Evolutionary conservation across 225 moss, liverwort and hornwort genomes (phyloP), one percentile per base, ranked within the genome.

Genomic region (Climacium dendroides): DNA sequence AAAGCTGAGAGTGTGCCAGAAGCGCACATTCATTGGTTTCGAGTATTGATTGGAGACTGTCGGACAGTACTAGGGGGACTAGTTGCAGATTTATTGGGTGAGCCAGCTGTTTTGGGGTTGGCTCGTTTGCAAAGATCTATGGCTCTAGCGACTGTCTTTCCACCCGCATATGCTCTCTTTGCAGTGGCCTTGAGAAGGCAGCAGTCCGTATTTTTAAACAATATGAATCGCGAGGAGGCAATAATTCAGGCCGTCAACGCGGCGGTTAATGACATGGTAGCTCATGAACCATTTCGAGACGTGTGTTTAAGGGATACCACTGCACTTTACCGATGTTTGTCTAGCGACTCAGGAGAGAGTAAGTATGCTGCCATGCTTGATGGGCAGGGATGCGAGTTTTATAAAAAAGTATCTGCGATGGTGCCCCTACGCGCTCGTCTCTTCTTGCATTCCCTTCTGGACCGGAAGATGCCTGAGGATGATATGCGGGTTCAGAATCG

Each of bases 261-360:
- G 43, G 96, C 99, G 19, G 97, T 95, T 52, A 95, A 96, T 89
- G 99, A 97, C 78, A 94, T 97, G 90, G 97, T 99, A 65, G 95
- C 96, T 48, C 97, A 97, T 89, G 97, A 99, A 86, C 97, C 99
- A 54, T 99, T 99, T 91, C 94, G 97, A 89, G 99, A 96, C 90
- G 96, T 97, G 17, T 99, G 97, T 90, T 90, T 99, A 74, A 91
- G 95, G 61, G 99, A 99, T 84, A 97, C 97, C 50, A 91, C 91
- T 89, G 91, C 94, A 39, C 93, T 99, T 85, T 95, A 99, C 84
- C 91, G 93, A 58, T 95, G 95, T 50, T 89, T 99, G 29, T 95
- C 96, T 63, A 90, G 94, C 67, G 99, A 99, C 82, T 85, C 94
- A 43, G 97, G 96, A 70, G 99, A 99, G 85, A 93, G 91, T 85